These are phyloP conservation scores for Beauveria brongniartii DNA, from an alignment of 2,329 filamentous ascomycete genomes.

Conservation along the genomic window DNA sequence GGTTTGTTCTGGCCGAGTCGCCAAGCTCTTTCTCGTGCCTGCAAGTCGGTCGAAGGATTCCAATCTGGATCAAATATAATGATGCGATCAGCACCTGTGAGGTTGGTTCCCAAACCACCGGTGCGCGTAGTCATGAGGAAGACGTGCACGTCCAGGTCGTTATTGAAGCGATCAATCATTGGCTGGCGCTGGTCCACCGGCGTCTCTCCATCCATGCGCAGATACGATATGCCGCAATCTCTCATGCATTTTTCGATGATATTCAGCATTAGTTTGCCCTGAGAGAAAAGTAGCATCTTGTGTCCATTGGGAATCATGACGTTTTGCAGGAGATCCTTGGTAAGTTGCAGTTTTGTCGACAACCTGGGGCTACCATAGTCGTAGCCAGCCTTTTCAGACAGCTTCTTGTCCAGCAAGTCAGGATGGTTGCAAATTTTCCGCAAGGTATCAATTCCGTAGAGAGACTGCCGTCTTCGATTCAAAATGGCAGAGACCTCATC, in stretches of 20 bases:
- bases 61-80: conserved; percentile 99
- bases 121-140: conserved; percentile 95
- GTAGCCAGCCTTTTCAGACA: conserved; percentile 53
- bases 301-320: conserved; percentile 87
- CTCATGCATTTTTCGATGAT: conserved; percentile 79
- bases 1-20: conserved; percentile 89
- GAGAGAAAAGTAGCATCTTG: conserved; percentile 87
- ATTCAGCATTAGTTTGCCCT: conserved; percentile 91
- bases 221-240: conserved; percentile 62
- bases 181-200: conserved; percentile 80
- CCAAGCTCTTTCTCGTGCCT: conserved; percentile 94
- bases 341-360: conserved; percentile 94
- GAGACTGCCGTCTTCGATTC: conserved; percentile 63
- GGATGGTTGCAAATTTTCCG: conserved; percentile 98
- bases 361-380: conserved; percentile 70
- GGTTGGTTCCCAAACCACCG: conserved; percentile 84
- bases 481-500: conserved; percentile 81
- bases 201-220: conserved; percentile 91
- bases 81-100: conserved; percentile 90
- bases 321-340: conserved; percentile 69
- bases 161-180: conserved; percentile 91
- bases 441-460: conserved; percentile 85
- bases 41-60: conserved; percentile 95
- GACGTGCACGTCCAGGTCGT: conserved; percentile 66
- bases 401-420: conserved; percentile 63